Percentiles rank a stretch among this genome's conserved stretches.
Evolutionary conservation across 305 asterid species (phyloP).

Genomic region (Fraxinus paxiana): DNA sequence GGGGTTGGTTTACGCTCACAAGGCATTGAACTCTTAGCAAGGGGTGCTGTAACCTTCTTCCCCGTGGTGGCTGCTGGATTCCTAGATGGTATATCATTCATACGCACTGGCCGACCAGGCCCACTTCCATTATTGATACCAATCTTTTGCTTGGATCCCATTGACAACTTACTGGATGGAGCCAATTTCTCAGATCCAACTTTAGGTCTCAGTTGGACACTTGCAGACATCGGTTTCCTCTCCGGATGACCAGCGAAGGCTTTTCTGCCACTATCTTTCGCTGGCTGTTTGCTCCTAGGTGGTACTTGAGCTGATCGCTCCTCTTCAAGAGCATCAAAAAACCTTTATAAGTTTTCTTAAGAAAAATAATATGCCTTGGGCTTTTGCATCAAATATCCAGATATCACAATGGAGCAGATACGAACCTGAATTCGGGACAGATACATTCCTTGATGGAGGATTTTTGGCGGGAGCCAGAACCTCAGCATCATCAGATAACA

Average conservation of each 20-base stretch:
- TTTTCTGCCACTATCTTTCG: constrained; percentile 41
- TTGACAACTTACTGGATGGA: constrained; percentile 28
- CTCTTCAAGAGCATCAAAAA: constrained; percentile 75
- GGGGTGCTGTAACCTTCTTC: constrained; percentile 38
- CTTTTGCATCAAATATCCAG: constrained; percentile 27
- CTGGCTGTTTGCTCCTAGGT: constrained; percentile 39
- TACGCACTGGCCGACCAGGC: constrained; percentile 63
- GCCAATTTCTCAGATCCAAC: constrained; percentile 34
- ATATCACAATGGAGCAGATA: constrained; percentile 23
- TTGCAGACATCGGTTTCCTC: constrained; percentile 28
- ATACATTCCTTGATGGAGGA: constrained; percentile 43
- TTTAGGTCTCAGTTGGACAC: constrained; percentile 42
- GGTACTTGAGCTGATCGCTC: constrained; percentile 38
- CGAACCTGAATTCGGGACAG: constrained; percentile 65
- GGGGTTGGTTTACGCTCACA: constrained; percentile 34
- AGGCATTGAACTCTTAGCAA: constrained; percentile 31
- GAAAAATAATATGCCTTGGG: constrained; percentile 34
- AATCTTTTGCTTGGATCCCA: constrained; percentile 46
- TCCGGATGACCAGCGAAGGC: constrained; percentile 39
- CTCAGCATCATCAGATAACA: constrained; percentile 75
- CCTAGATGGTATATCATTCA: constrained; percentile 44
- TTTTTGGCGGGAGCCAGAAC: constrained; percentile 52
- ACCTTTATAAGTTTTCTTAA: constrained; percentile 61
- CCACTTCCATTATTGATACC: constrained; percentile 58
- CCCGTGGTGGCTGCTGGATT: constrained; percentile 33